These are phyloP conservation scores for Raffaelea arxii DNA, from an alignment of 2,329 filamentous ascomycete species.

Conservation along the genomic window DNA sequence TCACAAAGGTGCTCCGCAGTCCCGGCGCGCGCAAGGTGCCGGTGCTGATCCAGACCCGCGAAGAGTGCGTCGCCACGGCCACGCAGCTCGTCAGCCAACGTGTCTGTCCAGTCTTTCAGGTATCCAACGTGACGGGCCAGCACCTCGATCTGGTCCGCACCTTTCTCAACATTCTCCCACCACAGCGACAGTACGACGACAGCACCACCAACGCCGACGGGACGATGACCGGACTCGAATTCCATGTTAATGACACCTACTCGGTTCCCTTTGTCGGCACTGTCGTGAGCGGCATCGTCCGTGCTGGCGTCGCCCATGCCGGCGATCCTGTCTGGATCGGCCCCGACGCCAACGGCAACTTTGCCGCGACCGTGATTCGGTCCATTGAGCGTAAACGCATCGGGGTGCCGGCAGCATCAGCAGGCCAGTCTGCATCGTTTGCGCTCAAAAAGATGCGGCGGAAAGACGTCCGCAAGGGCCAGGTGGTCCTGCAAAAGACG, in stretches of 20 bases:
- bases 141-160: conserved; percentile 82
- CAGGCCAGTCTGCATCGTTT: conserved; percentile 88
- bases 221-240: conserved; percentile 83
- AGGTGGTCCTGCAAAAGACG: conserved; percentile 85
- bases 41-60: conserved; percentile 83
- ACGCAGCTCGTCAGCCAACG: conserved; percentile 91
- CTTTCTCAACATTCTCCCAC: conserved; percentile 90
- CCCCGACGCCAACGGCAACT: conserved; percentile 83
- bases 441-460: conserved; percentile 78
- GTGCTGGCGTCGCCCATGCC: conserved; percentile 75
- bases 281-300: conserved; percentile 89
- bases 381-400: conserved; percentile 95
- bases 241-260: conserved; percentile 95
- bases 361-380: conserved; percentile 75
- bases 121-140: conserved; percentile 93
- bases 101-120: conserved; percentile 95
- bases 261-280: conserved; percentile 96
- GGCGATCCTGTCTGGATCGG: conserved; percentile 87
- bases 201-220: too few species aligned
- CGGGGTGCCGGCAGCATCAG: conserved; percentile 74
- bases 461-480: conserved; percentile 93
- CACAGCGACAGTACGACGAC: conserved; percentile 88
- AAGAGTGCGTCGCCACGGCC: conserved; percentile 90
- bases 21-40: conserved; percentile 92
- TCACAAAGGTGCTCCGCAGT: conserved; percentile 87